These are phyloP conservation scores for Fusarium veterinarium DNA, from an alignment of 2,329 filamentous ascomycete species.

Conservation along the genomic window DNA sequence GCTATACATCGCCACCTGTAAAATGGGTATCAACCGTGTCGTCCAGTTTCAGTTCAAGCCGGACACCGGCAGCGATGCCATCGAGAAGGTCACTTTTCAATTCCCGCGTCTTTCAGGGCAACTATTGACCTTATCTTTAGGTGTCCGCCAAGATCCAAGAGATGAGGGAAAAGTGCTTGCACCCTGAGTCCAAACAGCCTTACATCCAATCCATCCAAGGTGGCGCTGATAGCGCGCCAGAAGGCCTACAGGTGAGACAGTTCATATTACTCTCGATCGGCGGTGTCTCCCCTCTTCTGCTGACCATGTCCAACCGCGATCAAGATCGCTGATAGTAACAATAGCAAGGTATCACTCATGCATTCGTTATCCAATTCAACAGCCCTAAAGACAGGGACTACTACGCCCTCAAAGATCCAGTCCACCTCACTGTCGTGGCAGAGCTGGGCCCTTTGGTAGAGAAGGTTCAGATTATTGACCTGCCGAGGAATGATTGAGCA, in stretches of 20 bases:
- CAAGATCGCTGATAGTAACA: not conserved
- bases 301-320: accelerated
- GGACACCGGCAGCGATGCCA: not conserved
- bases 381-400: conserved; percentile 73
- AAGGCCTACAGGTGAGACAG: not conserved
- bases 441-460: conserved; percentile 59
- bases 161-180: not conserved
- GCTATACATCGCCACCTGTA: not conserved
- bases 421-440: conserved; percentile 68
- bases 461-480: conserved; percentile 69
- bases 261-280: not conserved
- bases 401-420: conserved; percentile 73
- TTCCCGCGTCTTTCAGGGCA: too few relatives aligned
- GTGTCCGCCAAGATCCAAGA: not conserved
- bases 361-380: conserved; percentile 63
- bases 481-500: conserved; percentile 42
- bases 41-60: not conserved
- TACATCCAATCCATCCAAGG: not conserved
- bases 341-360: not conserved
- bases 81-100: not conserved
- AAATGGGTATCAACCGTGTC: not conserved
- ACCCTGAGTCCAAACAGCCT: not conserved
- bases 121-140: accelerated
- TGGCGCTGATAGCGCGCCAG: not conserved
- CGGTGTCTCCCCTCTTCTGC: too few relatives aligned